Evolutionary conservation across 2,329 filamentous ascomycete genomes (phyloP), one percentile per base, ranked within the genome.

Genomic region (Orbilia oligospora): DNA sequence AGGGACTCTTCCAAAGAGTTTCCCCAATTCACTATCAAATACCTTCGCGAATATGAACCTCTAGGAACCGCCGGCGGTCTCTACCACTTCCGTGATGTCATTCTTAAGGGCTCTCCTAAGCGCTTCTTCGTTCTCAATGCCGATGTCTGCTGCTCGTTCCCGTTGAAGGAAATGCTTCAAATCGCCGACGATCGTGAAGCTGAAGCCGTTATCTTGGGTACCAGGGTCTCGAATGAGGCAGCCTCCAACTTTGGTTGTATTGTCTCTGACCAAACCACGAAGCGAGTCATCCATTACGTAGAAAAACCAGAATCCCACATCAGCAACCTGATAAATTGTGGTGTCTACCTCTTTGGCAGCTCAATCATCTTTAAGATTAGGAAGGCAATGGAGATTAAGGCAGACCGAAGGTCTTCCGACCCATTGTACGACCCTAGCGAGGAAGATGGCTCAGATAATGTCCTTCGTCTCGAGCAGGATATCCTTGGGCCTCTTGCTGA

Each of bases 81-180:
- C 55, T 99, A 98, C 89, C 96, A 98, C 87, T 98, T 99, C 90
- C 93, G 96, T 84, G 96, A 99, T 89, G 93, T 93, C 81, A 98
- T 99, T 84, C 90, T 98, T 85, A 98, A 97, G 88, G 94, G 95
- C 83, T 90, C 91, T 81, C 96, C 96, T 46, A 94, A 97, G 85
- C 91, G 93, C 83, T 93, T 98, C 87, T 97, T 99, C 85, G 96
- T 99, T 73, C 89, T 98, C 84, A 99, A 99, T 85, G 95, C 94
- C 82, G 96, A 98, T 85, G 95, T 98, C 81, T 99, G 96, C 91
- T 98, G 96, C 87, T 97, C 94, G 22, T 99, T 98, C 88, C 96
- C 96, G 5, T 89, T 99, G 77, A 91, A 91, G 81, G 94, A 97
- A 85, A 98, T 99, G 96, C 91, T 97, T 81, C 91, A 91, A 85